Percentiles rank a stretch among this genome's conserved stretches.
phyloP scores from a whole-genome alignment of 768 basidiomycete genomes.

The Lentinula sp. region DNA sequence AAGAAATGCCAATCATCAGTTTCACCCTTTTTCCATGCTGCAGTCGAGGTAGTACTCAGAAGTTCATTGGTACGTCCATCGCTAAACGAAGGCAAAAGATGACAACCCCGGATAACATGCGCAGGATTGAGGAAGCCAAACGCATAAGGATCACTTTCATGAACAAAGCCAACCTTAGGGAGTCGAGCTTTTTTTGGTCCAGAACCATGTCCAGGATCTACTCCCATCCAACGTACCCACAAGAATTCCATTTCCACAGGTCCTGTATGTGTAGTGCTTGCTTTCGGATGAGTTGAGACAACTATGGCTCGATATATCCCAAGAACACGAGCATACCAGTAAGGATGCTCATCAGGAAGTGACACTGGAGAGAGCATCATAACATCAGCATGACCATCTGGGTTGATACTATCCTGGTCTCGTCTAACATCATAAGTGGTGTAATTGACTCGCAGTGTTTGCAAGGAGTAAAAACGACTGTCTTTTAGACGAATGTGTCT shows the following conservation, averaged over 20 bases:
- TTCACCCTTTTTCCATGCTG: not conserved
- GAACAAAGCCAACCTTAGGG: not conserved
- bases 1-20: not conserved
- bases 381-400: conserved; percentile 14
- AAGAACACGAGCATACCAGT: conserved; percentile 18
- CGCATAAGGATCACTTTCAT: not conserved
- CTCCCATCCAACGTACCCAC: conserved; percentile 33
- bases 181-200: conserved; percentile 10
- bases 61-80: not conserved
- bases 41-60: not conserved
- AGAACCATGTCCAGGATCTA: conserved; percentile 15
- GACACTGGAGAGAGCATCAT: conserved; percentile 14
- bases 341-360: conserved; percentile 8
- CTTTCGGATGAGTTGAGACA: no score
- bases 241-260: conserved; percentile 28
- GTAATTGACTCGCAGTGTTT: conserved; percentile 19
- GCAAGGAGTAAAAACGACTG: conserved; percentile 12
- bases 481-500: conserved; percentile 3
- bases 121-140: not conserved
- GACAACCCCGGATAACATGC: not conserved
- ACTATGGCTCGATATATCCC: conserved; percentile 9
- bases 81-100: not conserved
- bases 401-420: conserved; percentile 25
- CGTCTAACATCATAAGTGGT: conserved; percentile 29
- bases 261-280: no score